Percentiles rank a stretch among this genome's conserved stretches.
phyloP scores from a whole-genome alignment of 306 rosid species.

The Rubus parviflorus region DNA sequence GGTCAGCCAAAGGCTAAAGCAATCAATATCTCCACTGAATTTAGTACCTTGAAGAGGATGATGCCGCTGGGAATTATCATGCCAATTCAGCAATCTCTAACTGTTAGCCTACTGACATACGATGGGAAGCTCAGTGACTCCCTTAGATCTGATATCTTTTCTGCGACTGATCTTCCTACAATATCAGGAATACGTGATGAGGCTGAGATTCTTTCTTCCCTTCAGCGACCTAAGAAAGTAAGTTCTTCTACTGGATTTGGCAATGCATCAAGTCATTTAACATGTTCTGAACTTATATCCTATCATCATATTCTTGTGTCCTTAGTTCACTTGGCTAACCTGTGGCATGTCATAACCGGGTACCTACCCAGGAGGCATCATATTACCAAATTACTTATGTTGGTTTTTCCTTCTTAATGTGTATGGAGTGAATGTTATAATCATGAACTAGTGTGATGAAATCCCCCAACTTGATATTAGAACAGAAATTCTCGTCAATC shows the following conservation, averaged over 20 bases:
- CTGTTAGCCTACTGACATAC: conserved; percentile 75
- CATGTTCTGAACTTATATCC: conserved; percentile 14
- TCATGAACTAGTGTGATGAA: not conserved
- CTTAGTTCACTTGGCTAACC: conserved; percentile 14
- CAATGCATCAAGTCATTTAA: not conserved
- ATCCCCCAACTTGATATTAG: conserved; percentile 6
- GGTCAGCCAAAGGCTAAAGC: conserved; percentile 80
- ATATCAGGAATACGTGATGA: conserved; percentile 87
- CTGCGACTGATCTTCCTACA: conserved; percentile 84
- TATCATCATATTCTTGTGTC: conserved; percentile 1
- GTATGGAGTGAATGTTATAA: not conserved
- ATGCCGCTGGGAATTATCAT: conserved; percentile 96
- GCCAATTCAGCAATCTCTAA: conserved; percentile 89
- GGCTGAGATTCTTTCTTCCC: conserved; percentile 98
- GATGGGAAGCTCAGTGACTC: conserved; percentile 67
- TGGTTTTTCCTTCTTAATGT: conserved; percentile 2
- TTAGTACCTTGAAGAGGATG: conserved; percentile 94
- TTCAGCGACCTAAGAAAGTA: conserved; percentile 95
- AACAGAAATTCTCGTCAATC: not conserved
- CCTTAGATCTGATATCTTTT: conserved; percentile 61
- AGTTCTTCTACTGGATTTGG: conserved; percentile 31
- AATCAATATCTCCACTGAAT: conserved; percentile 80
- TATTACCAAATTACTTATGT: conserved; percentile 1
- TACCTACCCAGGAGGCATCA: not conserved
- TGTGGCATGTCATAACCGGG: not conserved